phyloP scores from a whole-genome alignment of 2,329 filamentous ascomycete genomes.

The Scytalidium lignicola region DNA sequence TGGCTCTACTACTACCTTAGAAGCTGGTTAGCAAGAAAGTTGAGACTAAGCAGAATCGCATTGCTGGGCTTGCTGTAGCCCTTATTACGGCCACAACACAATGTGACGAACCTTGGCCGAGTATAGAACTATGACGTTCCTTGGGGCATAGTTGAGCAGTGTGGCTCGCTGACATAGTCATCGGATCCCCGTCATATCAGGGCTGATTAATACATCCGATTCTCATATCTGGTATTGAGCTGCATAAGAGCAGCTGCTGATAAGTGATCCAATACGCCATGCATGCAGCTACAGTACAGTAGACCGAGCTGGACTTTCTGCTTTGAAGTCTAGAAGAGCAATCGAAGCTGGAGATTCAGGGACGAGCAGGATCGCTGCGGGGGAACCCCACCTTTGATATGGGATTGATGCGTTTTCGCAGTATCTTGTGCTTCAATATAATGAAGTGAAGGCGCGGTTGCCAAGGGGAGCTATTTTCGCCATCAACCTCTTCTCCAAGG shows the following conservation, averaged over 20 bases:
- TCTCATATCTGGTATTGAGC: too few relatives aligned
- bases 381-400: not conserved
- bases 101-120: not conserved
- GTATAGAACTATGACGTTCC: not conserved
- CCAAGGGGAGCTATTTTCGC: not conserved
- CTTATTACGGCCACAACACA: not conserved
- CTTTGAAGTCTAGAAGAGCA: not conserved
- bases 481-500: not conserved
- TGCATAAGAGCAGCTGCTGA: not conserved
- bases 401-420: too few relatives aligned
- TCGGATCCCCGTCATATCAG: too few relatives aligned
- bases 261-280: not conserved
- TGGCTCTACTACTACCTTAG: not conserved
- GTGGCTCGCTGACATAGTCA: not conserved
- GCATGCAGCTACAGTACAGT: not conserved
- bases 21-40: not conserved
- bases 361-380: not conserved
- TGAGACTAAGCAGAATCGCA: not conserved
- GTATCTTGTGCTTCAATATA: not conserved
- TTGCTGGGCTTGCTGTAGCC: not conserved
- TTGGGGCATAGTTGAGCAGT: not conserved
- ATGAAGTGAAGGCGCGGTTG: not conserved
- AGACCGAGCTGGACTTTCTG: not conserved
- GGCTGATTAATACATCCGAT: too few relatives aligned
- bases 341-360: not conserved